These are phyloP conservation scores for Scedosporium aurantiacum DNA, from an alignment of 2,329 filamentous ascomycete species.

Conservation along the genomic window DNA sequence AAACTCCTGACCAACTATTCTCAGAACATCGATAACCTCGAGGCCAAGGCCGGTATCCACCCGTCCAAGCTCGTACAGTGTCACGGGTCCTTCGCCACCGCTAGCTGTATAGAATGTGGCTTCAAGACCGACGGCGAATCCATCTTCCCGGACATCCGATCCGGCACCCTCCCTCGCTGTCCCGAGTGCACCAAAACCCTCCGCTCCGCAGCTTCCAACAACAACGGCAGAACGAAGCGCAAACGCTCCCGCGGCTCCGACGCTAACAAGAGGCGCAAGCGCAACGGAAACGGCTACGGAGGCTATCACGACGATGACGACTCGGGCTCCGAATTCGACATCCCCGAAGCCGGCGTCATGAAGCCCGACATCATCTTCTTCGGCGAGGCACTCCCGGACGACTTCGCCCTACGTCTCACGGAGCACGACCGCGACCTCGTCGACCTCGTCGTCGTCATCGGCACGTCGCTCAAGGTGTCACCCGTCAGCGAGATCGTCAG, in stretches of 20 bases:
- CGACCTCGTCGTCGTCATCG: constrained; percentile 90
- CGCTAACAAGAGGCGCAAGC: constrained; percentile 25
- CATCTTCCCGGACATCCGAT: constrained; percentile 71
- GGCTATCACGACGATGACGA: constrained; percentile 22
- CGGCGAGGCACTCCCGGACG: constrained; percentile 75
- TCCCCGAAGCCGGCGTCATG: constrained; percentile 69
- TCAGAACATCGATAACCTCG: constrained; percentile 96
- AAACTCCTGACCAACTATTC: constrained; percentile 96
- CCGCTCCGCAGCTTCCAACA: constrained; percentile 13
- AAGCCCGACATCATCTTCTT: constrained; percentile 99
- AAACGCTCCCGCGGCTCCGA: constrained; percentile 29
- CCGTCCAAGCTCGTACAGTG: constrained; percentile 84
- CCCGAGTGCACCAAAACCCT: constrained; percentile 49
- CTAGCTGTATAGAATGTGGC: constrained; percentile 75
- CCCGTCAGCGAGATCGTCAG: constrained; percentile 88
- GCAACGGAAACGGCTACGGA: constrained; percentile 17
- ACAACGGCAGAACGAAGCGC: constrained; percentile 19
- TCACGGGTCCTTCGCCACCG: constrained; percentile 90
- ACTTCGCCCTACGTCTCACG: constrained; percentile 72
- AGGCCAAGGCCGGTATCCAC: constrained; percentile 72
- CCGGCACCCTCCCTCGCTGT: constrained; percentile 68
- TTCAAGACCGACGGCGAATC: constrained; percentile 61
- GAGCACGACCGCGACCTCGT: constrained; percentile 68
- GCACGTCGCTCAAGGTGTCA: constrained; percentile 89
- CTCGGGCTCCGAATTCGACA: constrained; percentile 34